Evolutionary conservation across 192 early-diverging fungal species (phyloP).

Genomic region (Linnemannia zychae): DNA sequence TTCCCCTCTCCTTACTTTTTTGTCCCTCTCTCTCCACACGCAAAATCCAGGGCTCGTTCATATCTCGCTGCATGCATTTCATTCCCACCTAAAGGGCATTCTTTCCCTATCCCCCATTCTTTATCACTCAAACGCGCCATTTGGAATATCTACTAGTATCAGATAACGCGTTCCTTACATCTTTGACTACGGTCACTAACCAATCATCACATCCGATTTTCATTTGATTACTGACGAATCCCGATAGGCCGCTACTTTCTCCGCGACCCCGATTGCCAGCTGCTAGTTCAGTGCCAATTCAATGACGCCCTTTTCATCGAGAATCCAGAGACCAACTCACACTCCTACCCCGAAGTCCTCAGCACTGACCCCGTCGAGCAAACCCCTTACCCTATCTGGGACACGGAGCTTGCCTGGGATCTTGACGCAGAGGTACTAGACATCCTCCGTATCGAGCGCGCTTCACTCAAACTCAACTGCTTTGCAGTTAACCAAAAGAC

Average conservation of each 20-base stretch:
- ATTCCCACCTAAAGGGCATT: too few species aligned
- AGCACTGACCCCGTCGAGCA: constrained; percentile 61
- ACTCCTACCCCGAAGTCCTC: constrained; percentile 56
- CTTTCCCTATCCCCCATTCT: background rate
- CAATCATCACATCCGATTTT: background rate
- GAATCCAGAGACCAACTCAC: constrained; percentile 57
- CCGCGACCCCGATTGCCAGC: constrained; percentile 54
- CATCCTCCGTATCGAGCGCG: constrained; percentile 55
- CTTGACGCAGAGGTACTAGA: constrained; percentile 59
- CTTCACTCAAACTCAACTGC: constrained; percentile 60
- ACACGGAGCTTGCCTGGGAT: constrained; percentile 64
- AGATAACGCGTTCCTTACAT: background rate
- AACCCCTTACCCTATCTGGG: constrained; percentile 59
- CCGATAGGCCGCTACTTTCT: constrained; percentile 57
- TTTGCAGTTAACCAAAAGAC: constrained; percentile 53
- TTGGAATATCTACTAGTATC: background rate
- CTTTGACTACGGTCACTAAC: background rate
- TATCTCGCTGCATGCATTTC: background rate
- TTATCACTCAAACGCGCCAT: background rate
- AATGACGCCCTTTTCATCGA: constrained; percentile 60
- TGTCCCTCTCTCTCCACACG: background rate
- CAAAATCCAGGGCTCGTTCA: background rate
- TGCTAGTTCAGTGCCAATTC: constrained; percentile 60
- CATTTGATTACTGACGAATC: background rate
- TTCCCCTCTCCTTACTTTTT: background rate